Conservation (phyloP, 495 filamentous ascomycete genomes). For the Penicillium bialowiezense region DNA sequence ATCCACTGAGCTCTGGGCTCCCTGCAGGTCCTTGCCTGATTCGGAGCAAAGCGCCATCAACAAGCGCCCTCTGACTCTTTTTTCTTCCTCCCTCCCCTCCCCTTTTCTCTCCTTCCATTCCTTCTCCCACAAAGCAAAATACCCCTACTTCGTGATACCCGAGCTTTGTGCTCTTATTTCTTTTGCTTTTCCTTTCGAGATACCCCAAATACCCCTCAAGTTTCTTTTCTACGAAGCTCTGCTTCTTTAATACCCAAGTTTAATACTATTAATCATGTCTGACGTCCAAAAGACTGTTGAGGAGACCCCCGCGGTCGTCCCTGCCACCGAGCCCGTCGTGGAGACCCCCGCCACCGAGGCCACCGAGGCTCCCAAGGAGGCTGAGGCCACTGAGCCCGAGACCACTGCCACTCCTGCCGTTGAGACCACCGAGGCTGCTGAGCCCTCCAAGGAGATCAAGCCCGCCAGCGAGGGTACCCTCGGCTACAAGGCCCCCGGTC, state of each 20-base stretch:
- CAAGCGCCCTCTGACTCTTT: slow-evolving; percentile 28
- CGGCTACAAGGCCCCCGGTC: slow-evolving; percentile 83
- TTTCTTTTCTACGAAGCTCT: slow-evolving; percentile 27
- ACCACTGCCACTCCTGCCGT: slow-evolving; percentile 18
- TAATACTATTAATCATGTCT: slow-evolving; percentile 47
- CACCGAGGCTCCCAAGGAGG: slow-evolving; percentile 35
- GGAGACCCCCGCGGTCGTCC: slow-evolving; percentile 42
- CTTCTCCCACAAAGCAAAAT: slow-evolving; percentile 24
- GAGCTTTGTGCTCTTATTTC: slow-evolving; percentile 45
- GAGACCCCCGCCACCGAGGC: slow-evolving; percentile 37
- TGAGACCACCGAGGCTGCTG: slow-evolving; percentile 40
- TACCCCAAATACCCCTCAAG: slow-evolving; percentile 41
- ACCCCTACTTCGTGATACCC: slow-evolving; percentile 45
- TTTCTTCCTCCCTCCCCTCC: slow-evolving; percentile 30
- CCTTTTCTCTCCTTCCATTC: slow-evolving; percentile 24
- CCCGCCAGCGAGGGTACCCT: slow-evolving; percentile 67
- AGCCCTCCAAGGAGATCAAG: slow-evolving; percentile 50
- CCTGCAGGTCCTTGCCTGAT: slow-evolving; percentile 44
- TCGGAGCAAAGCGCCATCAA: slow-evolving; percentile 21
- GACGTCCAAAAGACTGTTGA: slow-evolving; percentile 49
- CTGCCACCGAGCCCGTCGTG: slow-evolving; percentile 33
- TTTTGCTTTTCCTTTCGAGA: slow-evolving; percentile 40
- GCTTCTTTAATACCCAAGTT: slow-evolving; percentile 32
- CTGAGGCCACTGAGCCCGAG: slow-evolving; percentile 35
- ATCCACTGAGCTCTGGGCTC: slow-evolving; percentile 29